Evolutionary conservation across 805 yeast genomes (phyloP).

Genomic region (Jamesozyma piceae): DNA sequence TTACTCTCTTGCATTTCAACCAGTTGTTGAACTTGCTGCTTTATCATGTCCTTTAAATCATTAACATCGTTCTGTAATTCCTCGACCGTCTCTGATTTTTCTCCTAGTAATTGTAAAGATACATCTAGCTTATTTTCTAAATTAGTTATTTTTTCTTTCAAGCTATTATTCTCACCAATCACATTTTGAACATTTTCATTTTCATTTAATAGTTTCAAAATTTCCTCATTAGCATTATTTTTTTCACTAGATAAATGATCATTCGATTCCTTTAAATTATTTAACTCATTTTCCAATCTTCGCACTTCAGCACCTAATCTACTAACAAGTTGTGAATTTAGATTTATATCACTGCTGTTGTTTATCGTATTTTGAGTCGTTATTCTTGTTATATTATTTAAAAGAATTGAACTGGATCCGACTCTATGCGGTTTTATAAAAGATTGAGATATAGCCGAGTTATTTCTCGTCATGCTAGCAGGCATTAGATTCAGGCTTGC

Average conservation of each 20-base stretch:
- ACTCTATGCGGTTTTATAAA: not conserved
- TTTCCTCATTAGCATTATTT: conserved; percentile 57
- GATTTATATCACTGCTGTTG: conserved; percentile 2
- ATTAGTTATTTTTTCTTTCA: conserved; percentile 29
- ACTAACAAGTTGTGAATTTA: conserved; percentile 49
- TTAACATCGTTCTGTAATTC: conserved; percentile 82
- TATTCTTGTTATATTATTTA: not conserved
- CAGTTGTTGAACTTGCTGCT: conserved; percentile 80
- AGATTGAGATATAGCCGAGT: not conserved
- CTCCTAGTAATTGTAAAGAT: conserved; percentile 65
- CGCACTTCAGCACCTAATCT: conserved; percentile 71
- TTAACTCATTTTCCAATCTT: conserved; percentile 68
- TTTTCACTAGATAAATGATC: conserved; percentile 46
- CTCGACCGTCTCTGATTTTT: conserved; percentile 74
- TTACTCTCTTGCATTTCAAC: conserved; percentile 45
- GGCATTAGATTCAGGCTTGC: conserved; percentile 11
- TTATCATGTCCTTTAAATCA: conserved; percentile 78
- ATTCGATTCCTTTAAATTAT: conserved; percentile 55
- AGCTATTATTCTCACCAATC: conserved; percentile 28
- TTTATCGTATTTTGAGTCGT: not conserved
- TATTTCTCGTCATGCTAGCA: conserved; percentile 1
- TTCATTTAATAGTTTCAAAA: conserved; percentile 48
- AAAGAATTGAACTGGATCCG: not conserved
- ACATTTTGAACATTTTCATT: conserved; percentile 37
- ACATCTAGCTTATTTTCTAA: conserved; percentile 42